phyloP scores from a whole-genome alignment of 768 basidiomycete genomes.

The Boletales sp. region DNA sequence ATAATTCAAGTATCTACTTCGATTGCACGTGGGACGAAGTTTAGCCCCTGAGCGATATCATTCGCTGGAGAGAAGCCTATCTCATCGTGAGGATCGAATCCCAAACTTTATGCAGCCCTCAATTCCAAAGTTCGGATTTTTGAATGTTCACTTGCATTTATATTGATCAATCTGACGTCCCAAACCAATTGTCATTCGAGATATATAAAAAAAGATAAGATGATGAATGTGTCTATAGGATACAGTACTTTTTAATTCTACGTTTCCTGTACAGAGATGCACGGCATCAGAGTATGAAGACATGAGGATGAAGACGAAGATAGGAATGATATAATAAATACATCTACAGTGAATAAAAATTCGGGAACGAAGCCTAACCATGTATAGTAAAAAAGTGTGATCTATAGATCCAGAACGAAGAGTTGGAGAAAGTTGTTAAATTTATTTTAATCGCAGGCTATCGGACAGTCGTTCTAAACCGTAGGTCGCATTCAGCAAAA shows the following conservation, averaged over 20 bases:
- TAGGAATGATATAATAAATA: conserved; percentile 13
- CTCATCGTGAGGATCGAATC: neutral
- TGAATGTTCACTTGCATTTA: neutral
- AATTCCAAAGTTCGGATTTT: too few relatives aligned
- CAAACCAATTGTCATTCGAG: conserved; percentile 9
- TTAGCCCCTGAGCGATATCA: too few relatives aligned
- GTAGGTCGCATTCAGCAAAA: conserved; percentile 3
- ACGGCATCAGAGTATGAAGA: conserved; percentile 7
- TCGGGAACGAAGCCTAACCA: conserved; percentile 22
- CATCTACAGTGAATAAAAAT: conserved; percentile 12
- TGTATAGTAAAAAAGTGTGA: neutral
- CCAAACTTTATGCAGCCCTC: too few relatives aligned
- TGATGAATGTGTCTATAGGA: conserved; percentile 7
- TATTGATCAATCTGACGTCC: neutral
- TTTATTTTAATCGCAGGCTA: conserved; percentile 43
- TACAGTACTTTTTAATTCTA: conserved; percentile 25
- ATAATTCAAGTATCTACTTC: too few relatives aligned
- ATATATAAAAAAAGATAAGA: conserved; percentile 17
- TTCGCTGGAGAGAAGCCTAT: too few relatives aligned
- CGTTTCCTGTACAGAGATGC: conserved; percentile 6
- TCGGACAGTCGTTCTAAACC: conserved; percentile 48
- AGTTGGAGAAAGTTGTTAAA: conserved; percentile 3
- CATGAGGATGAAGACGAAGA: conserved; percentile 7
- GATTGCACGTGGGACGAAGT: neutral
- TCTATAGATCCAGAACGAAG: conserved; percentile 24